Conservation (phyloP, 768 basidiomycete genomes). For the Cubamyces sp. region DNA sequence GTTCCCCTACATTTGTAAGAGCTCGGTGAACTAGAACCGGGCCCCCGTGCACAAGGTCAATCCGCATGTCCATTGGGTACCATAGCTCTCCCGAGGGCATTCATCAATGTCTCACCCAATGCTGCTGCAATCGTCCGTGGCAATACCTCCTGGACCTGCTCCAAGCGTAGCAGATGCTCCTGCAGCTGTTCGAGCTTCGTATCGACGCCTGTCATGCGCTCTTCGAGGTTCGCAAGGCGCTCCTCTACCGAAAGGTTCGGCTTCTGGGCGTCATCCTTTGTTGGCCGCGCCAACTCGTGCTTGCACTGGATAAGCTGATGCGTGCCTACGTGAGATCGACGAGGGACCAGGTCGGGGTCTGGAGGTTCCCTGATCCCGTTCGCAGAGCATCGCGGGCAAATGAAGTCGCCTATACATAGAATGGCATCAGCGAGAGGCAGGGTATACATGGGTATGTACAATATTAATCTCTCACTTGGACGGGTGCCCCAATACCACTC, state of each 20-base stretch:
- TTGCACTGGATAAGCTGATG: too few species aligned
- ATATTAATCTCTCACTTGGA: conserved; percentile 2
- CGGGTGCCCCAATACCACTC: conserved; percentile 14
- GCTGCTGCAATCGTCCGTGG: neutral
- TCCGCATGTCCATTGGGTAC: neutral
- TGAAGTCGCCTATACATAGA: conserved; percentile 2
- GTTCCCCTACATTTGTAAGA: too few species aligned
- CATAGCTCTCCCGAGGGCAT: neutral
- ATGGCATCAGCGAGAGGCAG: neutral
- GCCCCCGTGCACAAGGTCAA: too few species aligned
- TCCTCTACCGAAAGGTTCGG: neutral
- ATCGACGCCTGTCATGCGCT: neutral
- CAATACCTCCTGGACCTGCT: neutral
- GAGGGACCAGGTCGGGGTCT: neutral
- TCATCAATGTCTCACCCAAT: neutral
- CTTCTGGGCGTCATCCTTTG: neutral
- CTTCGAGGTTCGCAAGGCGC: neutral
- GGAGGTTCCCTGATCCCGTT: neutral
- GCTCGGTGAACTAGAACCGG: too few species aligned
- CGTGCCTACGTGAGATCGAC: too few species aligned
- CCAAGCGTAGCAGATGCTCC: neutral
- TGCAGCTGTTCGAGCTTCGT: neutral
- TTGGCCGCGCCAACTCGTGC: too few species aligned
- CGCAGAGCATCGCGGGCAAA: conserved; percentile 3
- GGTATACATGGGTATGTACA: too few species aligned